A percentile compares a stretch with the other conserved stretches of the same genome.
Evolutionary conservation across 169 alveolate genomes (phyloP).

Genomic region (Cryptosporidium meleagridis): DNA sequence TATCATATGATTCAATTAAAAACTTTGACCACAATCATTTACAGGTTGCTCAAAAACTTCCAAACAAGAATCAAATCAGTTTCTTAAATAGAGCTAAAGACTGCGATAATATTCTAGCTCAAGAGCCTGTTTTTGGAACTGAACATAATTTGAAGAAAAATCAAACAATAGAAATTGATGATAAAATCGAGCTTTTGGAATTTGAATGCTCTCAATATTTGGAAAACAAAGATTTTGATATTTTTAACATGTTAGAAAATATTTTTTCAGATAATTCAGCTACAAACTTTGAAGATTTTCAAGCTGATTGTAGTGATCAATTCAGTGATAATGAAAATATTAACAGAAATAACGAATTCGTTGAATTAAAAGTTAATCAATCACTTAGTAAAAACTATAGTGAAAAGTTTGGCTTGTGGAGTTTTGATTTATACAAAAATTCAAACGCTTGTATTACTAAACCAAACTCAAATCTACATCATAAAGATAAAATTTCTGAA

Average conservation of each 20-base stretch:
- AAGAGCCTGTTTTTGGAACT: background rate
- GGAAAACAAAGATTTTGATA: slow-evolving; percentile 51
- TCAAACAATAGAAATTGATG: background rate
- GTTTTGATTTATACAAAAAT: background rate
- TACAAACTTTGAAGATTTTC: background rate
- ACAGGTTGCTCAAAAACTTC: background rate
- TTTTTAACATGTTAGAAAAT: slow-evolving; percentile 20
- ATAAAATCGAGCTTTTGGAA: slow-evolving; percentile 5
- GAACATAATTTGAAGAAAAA: background rate
- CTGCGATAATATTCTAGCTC: background rate
- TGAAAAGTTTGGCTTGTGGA: slow-evolving; percentile 31
- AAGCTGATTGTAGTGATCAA: background rate
- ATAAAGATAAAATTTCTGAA: background rate
- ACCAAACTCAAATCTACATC: background rate
- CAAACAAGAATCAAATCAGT: background rate
- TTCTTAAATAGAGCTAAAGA: background rate
- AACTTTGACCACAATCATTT: background rate
- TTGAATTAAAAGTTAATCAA: background rate
- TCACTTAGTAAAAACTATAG: background rate
- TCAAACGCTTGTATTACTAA: background rate
- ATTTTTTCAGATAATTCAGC: slow-evolving; percentile 36
- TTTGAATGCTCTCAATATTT: slow-evolving; percentile 15
- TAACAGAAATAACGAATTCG: background rate
- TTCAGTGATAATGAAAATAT: background rate
- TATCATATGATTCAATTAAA: background rate